Evolutionary conservation across 768 basidiomycete genomes (phyloP).

Genomic region (Punctularia strigosozonata): DNA sequence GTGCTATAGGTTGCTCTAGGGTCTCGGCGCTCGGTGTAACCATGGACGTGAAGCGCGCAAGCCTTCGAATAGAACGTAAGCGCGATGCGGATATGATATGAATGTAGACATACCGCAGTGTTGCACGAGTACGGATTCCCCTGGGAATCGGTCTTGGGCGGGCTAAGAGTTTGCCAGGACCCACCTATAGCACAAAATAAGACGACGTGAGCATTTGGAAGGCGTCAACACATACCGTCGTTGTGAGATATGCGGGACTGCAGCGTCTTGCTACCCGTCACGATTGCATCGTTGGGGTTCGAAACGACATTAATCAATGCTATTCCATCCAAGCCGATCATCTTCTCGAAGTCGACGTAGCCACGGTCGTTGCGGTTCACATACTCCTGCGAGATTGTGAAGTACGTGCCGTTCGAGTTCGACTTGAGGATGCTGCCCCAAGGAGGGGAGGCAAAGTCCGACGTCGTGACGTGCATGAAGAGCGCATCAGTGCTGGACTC

Average conservation of each 20-base stretch:
- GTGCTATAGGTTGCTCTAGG: conserved; percentile 89
- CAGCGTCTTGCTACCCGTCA: conserved; percentile 63
- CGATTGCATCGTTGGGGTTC: conserved; percentile 63
- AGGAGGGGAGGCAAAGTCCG: conserved; percentile 54
- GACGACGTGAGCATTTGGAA: background rate
- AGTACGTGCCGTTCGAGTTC: conserved; percentile 98
- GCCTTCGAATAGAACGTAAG: conserved; percentile 29
- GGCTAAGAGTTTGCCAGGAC: conserved; percentile 73
- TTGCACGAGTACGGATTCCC: conserved; percentile 63
- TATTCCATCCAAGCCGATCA: conserved; percentile 91
- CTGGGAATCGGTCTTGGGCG: conserved; percentile 67
- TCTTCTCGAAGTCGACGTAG: conserved; percentile 96
- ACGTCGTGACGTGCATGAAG: conserved; percentile 95
- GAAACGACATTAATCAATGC: conserved; percentile 86
- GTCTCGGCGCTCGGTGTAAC: conserved; percentile 88
- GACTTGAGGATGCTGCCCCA: conserved; percentile 94
- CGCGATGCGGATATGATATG: conserved; percentile 1
- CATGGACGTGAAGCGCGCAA: conserved; percentile 86
- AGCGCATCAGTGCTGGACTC: conserved; percentile 90
- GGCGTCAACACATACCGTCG: conserved; percentile 50
- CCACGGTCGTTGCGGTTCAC: conserved; percentile 86
- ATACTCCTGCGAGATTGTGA: conserved; percentile 72
- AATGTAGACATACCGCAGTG: background rate
- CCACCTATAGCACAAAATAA: conserved; percentile 38
- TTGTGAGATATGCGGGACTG: conserved; percentile 92